phyloP scores from a whole-genome alignment of 2,329 filamentous ascomycete genomes.

The Cladosporium sp. region DNA sequence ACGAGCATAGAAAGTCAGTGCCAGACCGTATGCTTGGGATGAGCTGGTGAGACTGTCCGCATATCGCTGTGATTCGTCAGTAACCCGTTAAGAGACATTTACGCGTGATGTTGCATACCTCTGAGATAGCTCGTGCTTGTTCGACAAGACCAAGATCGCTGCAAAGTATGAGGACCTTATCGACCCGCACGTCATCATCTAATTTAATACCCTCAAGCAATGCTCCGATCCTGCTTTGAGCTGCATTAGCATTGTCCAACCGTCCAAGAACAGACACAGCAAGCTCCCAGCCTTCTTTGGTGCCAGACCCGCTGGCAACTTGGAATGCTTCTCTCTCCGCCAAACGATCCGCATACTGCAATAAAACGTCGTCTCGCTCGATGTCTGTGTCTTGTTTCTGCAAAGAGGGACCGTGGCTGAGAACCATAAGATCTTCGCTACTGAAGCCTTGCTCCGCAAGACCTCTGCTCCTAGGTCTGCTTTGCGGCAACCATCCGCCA shows the following conservation, averaged over 20 bases:
- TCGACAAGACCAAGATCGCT: constrained; percentile 72
- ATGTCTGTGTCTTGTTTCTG: constrained; percentile 55
- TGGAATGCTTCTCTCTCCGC: constrained; percentile 35
- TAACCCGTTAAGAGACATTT: neutral
- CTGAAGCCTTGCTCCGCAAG: constrained; percentile 64
- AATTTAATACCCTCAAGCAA: constrained; percentile 71
- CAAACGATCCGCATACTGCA: constrained; percentile 69
- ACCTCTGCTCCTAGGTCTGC: constrained; percentile 47
- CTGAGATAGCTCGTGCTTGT: constrained; percentile 75
- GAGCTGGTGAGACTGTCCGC: constrained; percentile 69
- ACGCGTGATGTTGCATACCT: constrained; percentile 54
- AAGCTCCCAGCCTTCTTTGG: constrained; percentile 75
- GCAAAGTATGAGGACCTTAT: constrained; percentile 76
- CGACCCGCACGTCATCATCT: constrained; percentile 66
- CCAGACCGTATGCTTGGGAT: constrained; percentile 67
- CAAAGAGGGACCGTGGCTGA: constrained; percentile 61
- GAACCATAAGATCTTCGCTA: constrained; percentile 77
- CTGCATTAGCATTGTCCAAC: constrained; percentile 67
- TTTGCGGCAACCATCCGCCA: constrained; percentile 71
- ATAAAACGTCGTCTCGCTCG: constrained; percentile 77
- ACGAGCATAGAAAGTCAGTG: constrained; percentile 85
- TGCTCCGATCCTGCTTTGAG: constrained; percentile 69
- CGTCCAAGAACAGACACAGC: constrained; percentile 78
- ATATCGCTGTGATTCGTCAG: constrained; percentile 58
- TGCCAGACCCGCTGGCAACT: constrained; percentile 17